Evolutionary conservation across 352 stramenopile species (phyloP).

Genomic region (Pythium phragmiticola): DNA sequence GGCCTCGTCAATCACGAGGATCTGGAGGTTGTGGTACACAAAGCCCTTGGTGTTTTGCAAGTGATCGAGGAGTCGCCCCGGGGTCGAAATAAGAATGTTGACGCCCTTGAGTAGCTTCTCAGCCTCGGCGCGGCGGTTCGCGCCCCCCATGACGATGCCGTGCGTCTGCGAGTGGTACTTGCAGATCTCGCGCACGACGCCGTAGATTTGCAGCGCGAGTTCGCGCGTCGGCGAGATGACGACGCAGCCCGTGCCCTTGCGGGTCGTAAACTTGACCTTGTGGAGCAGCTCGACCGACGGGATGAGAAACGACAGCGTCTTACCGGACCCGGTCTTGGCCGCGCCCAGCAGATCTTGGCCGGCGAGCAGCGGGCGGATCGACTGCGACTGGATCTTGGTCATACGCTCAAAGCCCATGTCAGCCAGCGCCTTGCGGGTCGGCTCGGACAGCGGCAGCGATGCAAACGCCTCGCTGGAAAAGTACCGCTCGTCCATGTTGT

Average conservation of each 20-base stretch:
- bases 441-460: conserved; percentile 91
- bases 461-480: conserved; percentile 89
- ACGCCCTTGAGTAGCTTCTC: conserved; percentile 95
- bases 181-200: conserved; percentile 95
- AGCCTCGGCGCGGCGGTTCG: conserved; percentile 96
- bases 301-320: conserved; percentile 98
- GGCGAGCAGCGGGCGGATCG: conserved; percentile 94
- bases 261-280: conserved; percentile 95
- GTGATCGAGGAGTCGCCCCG: conserved; percentile 97
- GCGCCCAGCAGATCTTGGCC: conserved; percentile 97
- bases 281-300: conserved; percentile 96
- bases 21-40: conserved; percentile 94
- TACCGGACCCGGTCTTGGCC: conserved; percentile 97
- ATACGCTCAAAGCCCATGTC: conserved; percentile 94
- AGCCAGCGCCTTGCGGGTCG: conserved; percentile 85
- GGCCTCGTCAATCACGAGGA: conserved; percentile 98
- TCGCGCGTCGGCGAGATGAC: conserved; percentile 98
- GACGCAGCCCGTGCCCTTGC: conserved; percentile 97
- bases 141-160: conserved; percentile 97
- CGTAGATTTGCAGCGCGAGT: conserved; percentile 99
- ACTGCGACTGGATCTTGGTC: conserved; percentile 97
- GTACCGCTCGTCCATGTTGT: conserved; percentile 69
- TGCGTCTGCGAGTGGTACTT: conserved; percentile 95
- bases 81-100: conserved; percentile 97
- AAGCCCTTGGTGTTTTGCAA: conserved; percentile 98